These are phyloP conservation scores for Gymnopus androsaceus DNA, from an alignment of 1,284 basidiomycete genomes.

Conservation along the genomic window DNA sequence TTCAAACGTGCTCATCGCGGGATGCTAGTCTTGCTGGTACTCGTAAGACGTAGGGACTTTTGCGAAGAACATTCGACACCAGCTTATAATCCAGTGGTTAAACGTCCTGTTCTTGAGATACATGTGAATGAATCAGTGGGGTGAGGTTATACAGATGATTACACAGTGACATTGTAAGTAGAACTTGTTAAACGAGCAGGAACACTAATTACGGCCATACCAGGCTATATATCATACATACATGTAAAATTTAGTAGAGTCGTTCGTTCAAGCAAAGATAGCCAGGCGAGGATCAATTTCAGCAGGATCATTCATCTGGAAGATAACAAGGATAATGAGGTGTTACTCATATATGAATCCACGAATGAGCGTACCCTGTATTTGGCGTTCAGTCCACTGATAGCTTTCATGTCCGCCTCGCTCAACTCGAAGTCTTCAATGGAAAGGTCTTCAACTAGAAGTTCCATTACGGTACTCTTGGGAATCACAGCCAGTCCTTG, in stretches of 20 bases:
- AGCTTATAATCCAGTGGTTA: no score
- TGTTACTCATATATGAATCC: no score
- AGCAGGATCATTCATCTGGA: slow-evolving; percentile 73
- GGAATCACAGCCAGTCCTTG: slow-evolving; percentile 79
- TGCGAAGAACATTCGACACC: no score
- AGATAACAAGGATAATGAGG: slow-evolving; percentile 1
- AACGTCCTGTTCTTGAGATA: slow-evolving; percentile 85
- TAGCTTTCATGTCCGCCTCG: slow-evolving; percentile 57
- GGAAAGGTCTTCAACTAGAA: slow-evolving; percentile 63
- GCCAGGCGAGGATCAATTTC: slow-evolving; percentile 63
- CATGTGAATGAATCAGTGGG: slow-evolving; percentile 91
- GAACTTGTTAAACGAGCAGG: not conserved
- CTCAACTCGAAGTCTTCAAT: slow-evolving; percentile 60
- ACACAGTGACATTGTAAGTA: not conserved
- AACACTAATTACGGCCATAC: not conserved
- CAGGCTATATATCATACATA: not conserved
- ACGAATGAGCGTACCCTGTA: slow-evolving; percentile 45
- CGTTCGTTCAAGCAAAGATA: slow-evolving; percentile 60
- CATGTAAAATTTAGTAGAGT: not conserved
- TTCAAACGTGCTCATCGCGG: no score
- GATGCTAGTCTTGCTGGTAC: no score
- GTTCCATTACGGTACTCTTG: slow-evolving; percentile 60
- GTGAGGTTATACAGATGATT: slow-evolving; percentile 36
- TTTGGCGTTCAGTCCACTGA: slow-evolving; percentile 65
- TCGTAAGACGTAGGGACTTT: no score